Conservation (phyloP, 345 rosid species). For the Moricandia moricandioides region DNA sequence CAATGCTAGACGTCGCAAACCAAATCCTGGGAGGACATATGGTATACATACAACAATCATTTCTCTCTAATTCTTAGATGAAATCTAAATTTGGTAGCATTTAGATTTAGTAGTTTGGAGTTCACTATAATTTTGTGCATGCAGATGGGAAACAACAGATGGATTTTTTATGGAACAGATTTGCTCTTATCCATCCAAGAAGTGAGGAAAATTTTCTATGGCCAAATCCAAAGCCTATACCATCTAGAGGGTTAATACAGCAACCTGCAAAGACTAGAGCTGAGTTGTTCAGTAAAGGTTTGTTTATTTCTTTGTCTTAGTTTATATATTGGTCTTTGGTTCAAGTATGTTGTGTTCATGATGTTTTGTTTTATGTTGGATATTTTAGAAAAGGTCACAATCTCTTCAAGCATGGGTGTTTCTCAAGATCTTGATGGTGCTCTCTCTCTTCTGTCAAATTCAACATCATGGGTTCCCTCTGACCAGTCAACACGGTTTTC, state of each 20-base stretch:
- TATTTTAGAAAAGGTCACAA: conserved; percentile 44
- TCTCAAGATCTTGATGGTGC: conserved; percentile 79
- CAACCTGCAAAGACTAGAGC: conserved; percentile 43
- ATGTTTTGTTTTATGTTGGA: background rate
- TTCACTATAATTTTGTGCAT: conserved; percentile 13
- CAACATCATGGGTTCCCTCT: conserved; percentile 49
- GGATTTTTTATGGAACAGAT: conserved; percentile 52
- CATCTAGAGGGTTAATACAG: background rate
- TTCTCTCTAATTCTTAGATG: background rate
- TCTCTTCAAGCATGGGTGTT: conserved; percentile 53
- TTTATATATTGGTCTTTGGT: background rate
- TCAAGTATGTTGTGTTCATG: background rate
- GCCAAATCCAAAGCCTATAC: conserved; percentile 45
- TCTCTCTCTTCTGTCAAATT: conserved; percentile 99
- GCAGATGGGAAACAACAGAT: conserved; percentile 70
- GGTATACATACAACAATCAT: conserved; percentile 41
- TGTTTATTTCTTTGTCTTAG: conserved; percentile 1
- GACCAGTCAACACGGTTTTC: conserved; percentile 49
- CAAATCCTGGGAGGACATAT: conserved; percentile 51
- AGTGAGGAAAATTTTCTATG: conserved; percentile 41
- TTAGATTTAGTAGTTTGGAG: conserved; percentile 14
- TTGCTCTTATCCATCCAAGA: conserved; percentile 46
- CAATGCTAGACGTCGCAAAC: conserved; percentile 95
- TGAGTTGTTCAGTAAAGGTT: conserved; percentile 43
- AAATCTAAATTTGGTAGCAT: background rate